A percentile compares a stretch with the other conserved stretches of the same genome.
Evolutionary conservation across 2,329 filamentous ascomycete genomes (phyloP).

Genomic region (Fusarium liriodendri): DNA sequence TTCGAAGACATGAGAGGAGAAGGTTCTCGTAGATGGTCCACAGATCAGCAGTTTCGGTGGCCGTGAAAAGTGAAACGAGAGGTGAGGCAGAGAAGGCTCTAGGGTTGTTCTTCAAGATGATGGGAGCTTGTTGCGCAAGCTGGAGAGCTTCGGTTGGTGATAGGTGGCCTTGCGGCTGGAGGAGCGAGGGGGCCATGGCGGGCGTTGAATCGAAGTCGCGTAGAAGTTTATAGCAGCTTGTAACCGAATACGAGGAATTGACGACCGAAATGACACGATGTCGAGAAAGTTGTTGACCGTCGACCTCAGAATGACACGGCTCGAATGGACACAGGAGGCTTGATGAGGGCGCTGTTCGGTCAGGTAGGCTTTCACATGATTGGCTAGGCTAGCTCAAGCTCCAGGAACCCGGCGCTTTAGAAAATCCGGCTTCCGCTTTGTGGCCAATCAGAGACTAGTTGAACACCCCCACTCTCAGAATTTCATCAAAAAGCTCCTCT

Average conservation of each 20-base stretch:
- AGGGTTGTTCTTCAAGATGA: slow-evolving; percentile 64
- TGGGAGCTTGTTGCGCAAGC: slow-evolving; percentile 71
- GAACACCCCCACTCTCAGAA: slow-evolving; percentile 12
- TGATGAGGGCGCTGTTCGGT: slow-evolving; percentile 18
- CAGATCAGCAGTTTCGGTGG: slow-evolving; percentile 78
- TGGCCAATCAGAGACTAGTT: not conserved
- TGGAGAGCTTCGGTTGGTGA: slow-evolving; percentile 66
- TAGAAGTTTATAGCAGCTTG: not conserved
- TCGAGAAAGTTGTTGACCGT: slow-evolving; percentile 10
- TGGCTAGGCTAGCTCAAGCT: slow-evolving; percentile 22
- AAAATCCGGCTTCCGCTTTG: slow-evolving; percentile 10
- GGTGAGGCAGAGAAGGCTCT: slow-evolving; percentile 67
- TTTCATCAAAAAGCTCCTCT: slow-evolving; percentile 39
- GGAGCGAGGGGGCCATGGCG: slow-evolving; percentile 63
- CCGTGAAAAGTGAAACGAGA: slow-evolving; percentile 63
- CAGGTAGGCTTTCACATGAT: slow-evolving; percentile 21
- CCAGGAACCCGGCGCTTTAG: not conserved
- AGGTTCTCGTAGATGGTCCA: slow-evolving; percentile 92
- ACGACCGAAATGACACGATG: not conserved
- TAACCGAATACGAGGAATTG: not conserved
- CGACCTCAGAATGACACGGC: slow-evolving; percentile 19
- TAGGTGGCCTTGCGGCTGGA: slow-evolving; percentile 68
- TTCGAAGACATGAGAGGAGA: slow-evolving; percentile 83
- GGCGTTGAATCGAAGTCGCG: slow-evolving; percentile 12
- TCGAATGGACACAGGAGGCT: slow-evolving; percentile 36